phyloP scores from a whole-genome alignment of 2,329 filamentous ascomycete genomes.

The Zelopaecilomyces penicillatus region DNA sequence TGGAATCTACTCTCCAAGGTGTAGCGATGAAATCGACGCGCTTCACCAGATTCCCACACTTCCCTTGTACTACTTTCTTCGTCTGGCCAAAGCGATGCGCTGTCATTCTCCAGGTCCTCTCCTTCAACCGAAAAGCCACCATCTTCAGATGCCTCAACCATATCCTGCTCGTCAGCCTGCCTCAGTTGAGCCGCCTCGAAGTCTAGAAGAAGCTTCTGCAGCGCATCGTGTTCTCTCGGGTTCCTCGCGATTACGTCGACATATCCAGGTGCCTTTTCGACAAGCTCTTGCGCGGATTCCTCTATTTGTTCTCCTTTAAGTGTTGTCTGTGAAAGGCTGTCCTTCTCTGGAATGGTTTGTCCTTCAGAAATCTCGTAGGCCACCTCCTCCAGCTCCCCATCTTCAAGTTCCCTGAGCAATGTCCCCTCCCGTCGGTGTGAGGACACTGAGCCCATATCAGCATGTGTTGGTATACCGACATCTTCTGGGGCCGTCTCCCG shows the following conservation, averaged over 20 bases:
- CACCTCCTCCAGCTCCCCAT: slow-evolving; percentile 56
- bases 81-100: slow-evolving; percentile 2
- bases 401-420: slow-evolving; percentile 45
- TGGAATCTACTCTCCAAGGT: slow-evolving; percentile 67
- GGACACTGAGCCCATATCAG: slow-evolving; percentile 23
- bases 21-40: slow-evolving; percentile 59
- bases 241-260: slow-evolving; percentile 42
- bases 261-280: slow-evolving; percentile 27
- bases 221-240: slow-evolving; percentile 46
- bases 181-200: slow-evolving; percentile 39
- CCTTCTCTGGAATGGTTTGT: too few relatives aligned
- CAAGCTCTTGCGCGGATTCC: slow-evolving; percentile 17
- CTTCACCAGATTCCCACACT: slow-evolving; percentile 24
- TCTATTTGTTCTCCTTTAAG: slow-evolving; percentile 7
- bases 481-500: slow-evolving; percentile 53
- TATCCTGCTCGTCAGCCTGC: slow-evolving; percentile 12
- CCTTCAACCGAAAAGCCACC: slow-evolving; percentile 6
- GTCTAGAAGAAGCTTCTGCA: slow-evolving; percentile 48
- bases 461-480: slow-evolving; percentile 39
- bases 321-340: background rate
- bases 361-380: slow-evolving; percentile 30
- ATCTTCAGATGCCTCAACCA: background rate
- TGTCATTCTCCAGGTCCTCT: slow-evolving; percentile 17
- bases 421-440: slow-evolving; percentile 27
- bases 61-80: slow-evolving; percentile 18